phyloP scores from a whole-genome alignment of 768 basidiomycete genomes.

The Neoboletus brunneissimus region DNA sequence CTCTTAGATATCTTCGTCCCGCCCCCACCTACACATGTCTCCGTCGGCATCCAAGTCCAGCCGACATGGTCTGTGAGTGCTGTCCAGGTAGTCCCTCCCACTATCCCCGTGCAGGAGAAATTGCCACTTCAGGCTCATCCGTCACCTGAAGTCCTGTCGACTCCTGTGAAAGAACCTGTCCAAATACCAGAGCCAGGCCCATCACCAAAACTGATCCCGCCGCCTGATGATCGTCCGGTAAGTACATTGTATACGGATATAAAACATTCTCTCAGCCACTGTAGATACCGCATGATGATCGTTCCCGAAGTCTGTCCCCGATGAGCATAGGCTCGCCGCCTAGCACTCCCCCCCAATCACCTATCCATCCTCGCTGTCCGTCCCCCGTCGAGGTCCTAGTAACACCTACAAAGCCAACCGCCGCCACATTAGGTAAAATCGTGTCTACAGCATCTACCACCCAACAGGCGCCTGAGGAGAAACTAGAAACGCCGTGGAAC shows the following conservation, averaged over 20 bases:
- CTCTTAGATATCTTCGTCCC: conserved; percentile 27
- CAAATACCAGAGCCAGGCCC: not conserved
- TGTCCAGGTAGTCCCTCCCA: conserved; percentile 35
- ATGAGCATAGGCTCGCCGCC: conserved; percentile 58
- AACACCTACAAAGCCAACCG: conserved; percentile 7
- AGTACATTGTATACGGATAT: conserved; percentile 10
- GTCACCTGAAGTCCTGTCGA: conserved; percentile 7
- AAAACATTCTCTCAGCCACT: conserved; percentile 22
- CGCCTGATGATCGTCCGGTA: conserved; percentile 21
- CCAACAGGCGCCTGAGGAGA: conserved; percentile 19
- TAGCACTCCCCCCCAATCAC: conserved; percentile 36
- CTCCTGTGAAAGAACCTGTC: conserved; percentile 10
- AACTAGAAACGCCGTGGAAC: conserved; percentile 14
- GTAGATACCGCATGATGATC: conserved; percentile 31
- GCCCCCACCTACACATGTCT: conserved; percentile 31
- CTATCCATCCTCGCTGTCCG: conserved; percentile 2
- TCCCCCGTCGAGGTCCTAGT: not conserved
- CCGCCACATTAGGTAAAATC: conserved; percentile 6
- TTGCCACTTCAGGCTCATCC: conserved; percentile 1
- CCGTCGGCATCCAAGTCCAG: conserved; percentile 46
- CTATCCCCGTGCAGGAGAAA: conserved; percentile 14
- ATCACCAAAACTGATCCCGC: conserved; percentile 15
- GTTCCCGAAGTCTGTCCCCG: conserved; percentile 52
- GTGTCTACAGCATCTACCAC: conserved; percentile 12
- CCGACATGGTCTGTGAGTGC: conserved; percentile 36